Percentiles rank a stretch among this genome's conserved stretches.
Evolutionary conservation across 208 protist species (phyloP).

Genomic region (Acanthamoeba pearcei): DNA sequence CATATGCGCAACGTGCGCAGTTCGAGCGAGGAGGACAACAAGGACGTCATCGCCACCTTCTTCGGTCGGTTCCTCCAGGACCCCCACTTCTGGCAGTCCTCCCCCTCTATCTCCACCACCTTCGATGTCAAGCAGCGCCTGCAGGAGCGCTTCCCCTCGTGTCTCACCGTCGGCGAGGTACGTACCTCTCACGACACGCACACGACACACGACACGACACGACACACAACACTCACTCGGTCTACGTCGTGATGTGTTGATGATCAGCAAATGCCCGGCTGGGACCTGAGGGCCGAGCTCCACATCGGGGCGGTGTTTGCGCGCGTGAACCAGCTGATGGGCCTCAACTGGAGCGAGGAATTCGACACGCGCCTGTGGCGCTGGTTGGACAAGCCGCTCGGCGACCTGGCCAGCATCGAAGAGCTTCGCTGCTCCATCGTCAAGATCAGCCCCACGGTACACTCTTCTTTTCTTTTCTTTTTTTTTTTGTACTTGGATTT

Average conservation of each 20-base stretch:
- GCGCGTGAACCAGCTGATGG: slow-evolving; percentile 38
- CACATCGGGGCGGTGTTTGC: slow-evolving; percentile 66
- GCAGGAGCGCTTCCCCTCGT: slow-evolving; percentile 61
- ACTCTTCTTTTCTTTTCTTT: too few species aligned
- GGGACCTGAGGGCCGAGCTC: slow-evolving; percentile 5
- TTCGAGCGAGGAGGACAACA: slow-evolving; percentile 40
- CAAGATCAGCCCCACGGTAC: slow-evolving; percentile 56
- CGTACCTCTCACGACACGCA: background rate
- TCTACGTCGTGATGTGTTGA: too few species aligned
- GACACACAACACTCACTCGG: too few species aligned
- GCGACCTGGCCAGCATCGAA: slow-evolving; percentile 47
- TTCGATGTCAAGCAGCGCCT: slow-evolving; percentile 44
- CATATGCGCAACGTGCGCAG: slow-evolving; percentile 21
- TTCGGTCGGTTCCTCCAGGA: slow-evolving; percentile 15
- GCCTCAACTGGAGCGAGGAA: slow-evolving; percentile 35
- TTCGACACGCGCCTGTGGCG: slow-evolving; percentile 55
- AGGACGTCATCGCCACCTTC: slow-evolving; percentile 10
- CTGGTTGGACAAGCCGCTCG: background rate
- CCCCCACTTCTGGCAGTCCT: background rate
- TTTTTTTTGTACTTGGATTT: background rate
- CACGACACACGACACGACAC: background rate
- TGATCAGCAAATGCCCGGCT: background rate
- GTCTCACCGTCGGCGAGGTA: slow-evolving; percentile 13
- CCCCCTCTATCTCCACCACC: background rate
- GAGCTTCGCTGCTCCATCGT: slow-evolving; percentile 2